A percentile compares a stretch with the other conserved stretches of the same genome.
These are phyloP conservation scores for Diaporthe amygdali DNA, from an alignment of 2,329 filamentous ascomycete species.

Conservation along the genomic window DNA sequence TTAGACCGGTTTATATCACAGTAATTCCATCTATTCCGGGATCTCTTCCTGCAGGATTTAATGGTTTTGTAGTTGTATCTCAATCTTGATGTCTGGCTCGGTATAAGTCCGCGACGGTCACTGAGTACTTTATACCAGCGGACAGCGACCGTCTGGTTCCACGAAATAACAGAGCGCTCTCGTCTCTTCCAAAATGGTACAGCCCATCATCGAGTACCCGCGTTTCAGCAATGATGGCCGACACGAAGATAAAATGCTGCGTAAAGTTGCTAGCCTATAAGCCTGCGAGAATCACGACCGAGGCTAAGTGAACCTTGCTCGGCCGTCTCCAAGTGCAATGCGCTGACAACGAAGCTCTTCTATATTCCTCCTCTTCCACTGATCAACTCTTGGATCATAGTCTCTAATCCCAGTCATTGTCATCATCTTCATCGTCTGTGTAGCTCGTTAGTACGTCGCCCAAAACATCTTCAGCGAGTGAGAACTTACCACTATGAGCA, in stretches of 20 bases:
- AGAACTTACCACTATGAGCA: slow-evolving; percentile 85
- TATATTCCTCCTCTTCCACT: neutral
- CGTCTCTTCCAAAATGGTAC: neutral
- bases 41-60: neutral
- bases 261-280: neutral
- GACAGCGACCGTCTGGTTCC: neutral
- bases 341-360: neutral
- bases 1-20: neutral
- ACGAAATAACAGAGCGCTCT: neutral
- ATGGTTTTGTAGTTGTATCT: slow-evolving; percentile 18
- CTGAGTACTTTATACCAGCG: neutral
- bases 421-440: slow-evolving; percentile 76
- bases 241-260: slow-evolving; percentile 11
- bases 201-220: neutral
- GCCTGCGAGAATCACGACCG: neutral
- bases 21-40: neutral
- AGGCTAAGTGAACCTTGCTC: neutral
- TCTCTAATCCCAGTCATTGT: slow-evolving; percentile 68
- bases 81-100: neutral
- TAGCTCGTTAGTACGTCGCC: slow-evolving; percentile 29
- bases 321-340: neutral
- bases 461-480: neutral
- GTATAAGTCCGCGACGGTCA: neutral
- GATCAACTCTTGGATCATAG: neutral
- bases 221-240: neutral